Conservation (phyloP, 148 eudicot species). For the Hydrangea macrophylla region DNA sequence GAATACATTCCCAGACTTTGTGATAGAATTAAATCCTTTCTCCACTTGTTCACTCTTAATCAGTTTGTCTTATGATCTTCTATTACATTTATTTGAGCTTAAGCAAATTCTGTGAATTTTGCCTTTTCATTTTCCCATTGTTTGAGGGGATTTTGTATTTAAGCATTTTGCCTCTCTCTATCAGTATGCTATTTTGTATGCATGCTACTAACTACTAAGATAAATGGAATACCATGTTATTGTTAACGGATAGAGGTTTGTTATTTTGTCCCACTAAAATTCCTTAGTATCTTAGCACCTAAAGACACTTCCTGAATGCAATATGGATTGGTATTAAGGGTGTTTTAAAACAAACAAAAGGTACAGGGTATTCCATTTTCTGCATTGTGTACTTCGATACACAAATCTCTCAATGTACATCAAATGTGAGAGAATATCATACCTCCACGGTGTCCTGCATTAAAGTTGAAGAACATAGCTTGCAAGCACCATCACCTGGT, state of each 20-base stretch:
- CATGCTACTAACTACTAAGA: neutral
- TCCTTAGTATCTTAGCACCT: too few species aligned
- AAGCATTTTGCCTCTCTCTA: neutral
- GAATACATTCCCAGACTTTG: neutral
- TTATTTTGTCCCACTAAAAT: too few species aligned
- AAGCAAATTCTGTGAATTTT: neutral
- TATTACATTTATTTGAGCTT: neutral
- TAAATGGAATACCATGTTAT: neutral
- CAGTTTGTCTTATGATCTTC: too few species aligned
- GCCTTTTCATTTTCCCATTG: neutral
- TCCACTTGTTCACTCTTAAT: neutral
- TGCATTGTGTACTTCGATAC: too few species aligned
- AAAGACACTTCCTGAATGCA: too few species aligned
- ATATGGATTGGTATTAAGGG: neutral
- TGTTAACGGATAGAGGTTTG: too few species aligned
- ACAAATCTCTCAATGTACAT: too few species aligned
- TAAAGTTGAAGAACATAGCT: slow-evolving; percentile 29
- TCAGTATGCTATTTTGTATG: neutral
- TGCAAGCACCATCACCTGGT: slow-evolving; percentile 24
- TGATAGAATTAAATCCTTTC: neutral
- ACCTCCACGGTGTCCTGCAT: slow-evolving; percentile 13
- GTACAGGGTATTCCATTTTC: too few species aligned
- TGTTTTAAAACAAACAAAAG: neutral
- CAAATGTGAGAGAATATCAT: neutral
- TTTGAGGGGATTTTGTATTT: neutral